phyloP scores from a whole-genome alignment of 345 rosid genomes.

The Barbarea vulgaris region DNA sequence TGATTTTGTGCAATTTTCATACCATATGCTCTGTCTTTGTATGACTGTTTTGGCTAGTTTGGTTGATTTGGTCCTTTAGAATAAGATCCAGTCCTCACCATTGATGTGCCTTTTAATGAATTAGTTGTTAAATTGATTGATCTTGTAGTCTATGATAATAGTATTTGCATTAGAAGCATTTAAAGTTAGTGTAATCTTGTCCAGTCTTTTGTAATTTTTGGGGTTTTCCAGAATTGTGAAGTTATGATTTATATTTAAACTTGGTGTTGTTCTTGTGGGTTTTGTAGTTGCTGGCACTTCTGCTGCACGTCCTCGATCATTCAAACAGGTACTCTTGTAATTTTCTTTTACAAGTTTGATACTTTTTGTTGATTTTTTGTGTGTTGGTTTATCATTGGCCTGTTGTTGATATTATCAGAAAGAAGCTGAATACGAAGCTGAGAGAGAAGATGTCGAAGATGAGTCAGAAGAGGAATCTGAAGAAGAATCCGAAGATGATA shows the following conservation, averaged over 20 bases:
- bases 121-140: neutral
- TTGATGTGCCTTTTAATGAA: neutral
- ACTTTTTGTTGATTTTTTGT: neutral
- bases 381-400: neutral
- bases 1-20: neutral
- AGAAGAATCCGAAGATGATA: slow-evolving; percentile 51
- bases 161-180: neutral
- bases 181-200: neutral
- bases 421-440: slow-evolving; percentile 55
- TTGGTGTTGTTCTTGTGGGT: neutral
- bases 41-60: neutral
- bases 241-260: neutral
- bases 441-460: slow-evolving; percentile 46
- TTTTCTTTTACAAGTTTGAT: neutral
- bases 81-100: neutral
- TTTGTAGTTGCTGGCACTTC: slow-evolving; percentile 83
- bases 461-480: slow-evolving; percentile 61
- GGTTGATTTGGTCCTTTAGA: neutral
- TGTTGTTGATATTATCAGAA: slow-evolving; percentile 38
- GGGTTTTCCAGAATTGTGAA: neutral
- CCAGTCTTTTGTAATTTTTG: neutral
- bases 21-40: neutral
- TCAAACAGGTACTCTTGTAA: slow-evolving; percentile 56
- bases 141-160: neutral
- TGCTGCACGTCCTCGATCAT: slow-evolving; percentile 80